These are phyloP conservation scores for Xylaria multiplex DNA, from an alignment of 2,329 filamentous ascomycete species.

Conservation along the genomic window DNA sequence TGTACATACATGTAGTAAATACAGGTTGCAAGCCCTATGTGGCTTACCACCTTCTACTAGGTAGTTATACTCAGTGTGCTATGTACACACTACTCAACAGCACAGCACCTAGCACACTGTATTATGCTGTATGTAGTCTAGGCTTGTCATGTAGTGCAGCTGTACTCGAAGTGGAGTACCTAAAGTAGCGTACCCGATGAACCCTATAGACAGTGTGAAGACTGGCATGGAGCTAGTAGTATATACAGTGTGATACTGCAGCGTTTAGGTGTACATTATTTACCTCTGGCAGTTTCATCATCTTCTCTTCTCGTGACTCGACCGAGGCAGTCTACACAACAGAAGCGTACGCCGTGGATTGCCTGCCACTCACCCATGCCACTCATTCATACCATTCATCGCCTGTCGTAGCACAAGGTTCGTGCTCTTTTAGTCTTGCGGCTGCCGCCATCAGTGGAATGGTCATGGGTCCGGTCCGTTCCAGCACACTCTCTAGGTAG, in stretches of 20 bases:
- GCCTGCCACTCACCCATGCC: no score
- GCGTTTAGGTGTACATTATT: background rate
- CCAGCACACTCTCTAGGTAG: background rate
- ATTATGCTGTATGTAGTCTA: no score
- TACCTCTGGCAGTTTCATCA: slow-evolving; percentile 4
- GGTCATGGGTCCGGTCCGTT: background rate
- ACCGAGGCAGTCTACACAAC: background rate
- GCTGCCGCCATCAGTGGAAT: background rate
- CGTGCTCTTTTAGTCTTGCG: background rate
- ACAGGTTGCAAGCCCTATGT: slow-evolving; percentile 19
- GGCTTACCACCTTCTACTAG: slow-evolving; percentile 13
- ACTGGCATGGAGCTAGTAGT: background rate
- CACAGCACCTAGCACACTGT: background rate
- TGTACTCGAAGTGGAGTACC: background rate
- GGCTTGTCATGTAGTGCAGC: background rate
- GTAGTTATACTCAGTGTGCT: no score
- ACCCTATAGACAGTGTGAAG: slow-evolving; percentile 2
- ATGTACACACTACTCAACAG: background rate
- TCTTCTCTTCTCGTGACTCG: background rate
- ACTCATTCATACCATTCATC: background rate
- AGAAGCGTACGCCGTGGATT: slow-evolving; percentile 2
- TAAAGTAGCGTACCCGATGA: slow-evolving; percentile 8
- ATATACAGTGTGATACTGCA: slow-evolving; percentile 7
- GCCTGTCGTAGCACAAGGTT: background rate
- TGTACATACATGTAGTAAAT: background rate